phyloP scores from a whole-genome alignment of 257 asterid species.

The Capsicum chinense region DNA sequence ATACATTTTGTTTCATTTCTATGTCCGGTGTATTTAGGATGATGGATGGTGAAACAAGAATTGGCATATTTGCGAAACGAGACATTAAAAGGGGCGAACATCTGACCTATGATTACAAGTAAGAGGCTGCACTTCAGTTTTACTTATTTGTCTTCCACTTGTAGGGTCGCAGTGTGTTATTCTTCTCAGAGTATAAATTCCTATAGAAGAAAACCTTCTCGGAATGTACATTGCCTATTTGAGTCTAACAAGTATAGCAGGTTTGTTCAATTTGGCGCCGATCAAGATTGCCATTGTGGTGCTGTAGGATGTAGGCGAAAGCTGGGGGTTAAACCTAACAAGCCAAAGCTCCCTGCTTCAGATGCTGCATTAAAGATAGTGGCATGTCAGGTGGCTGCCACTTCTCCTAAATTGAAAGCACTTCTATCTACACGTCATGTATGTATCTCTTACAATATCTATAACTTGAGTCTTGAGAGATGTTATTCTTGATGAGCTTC shows the following conservation, averaged over 20 bases:
- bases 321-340: conserved; percentile 85
- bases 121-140: conserved; percentile 40
- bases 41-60: conserved; percentile 94
- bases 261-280: conserved; percentile 99
- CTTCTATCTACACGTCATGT: conserved; percentile 53
- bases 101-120: conserved; percentile 97
- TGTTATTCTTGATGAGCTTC: conserved; percentile 23
- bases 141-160: not conserved
- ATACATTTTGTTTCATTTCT: conserved; percentile 31
- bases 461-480: not conserved
- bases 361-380: conserved; percentile 74
- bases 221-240: conserved; percentile 26
- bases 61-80: conserved; percentile 91
- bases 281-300: conserved; percentile 97
- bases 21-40: conserved; percentile 54
- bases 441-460: conserved; percentile 27
- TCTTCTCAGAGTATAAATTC: conserved; percentile 16
- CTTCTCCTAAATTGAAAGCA: conserved; percentile 59
- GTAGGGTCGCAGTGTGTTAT: conserved; percentile 14
- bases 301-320: conserved; percentile 81
- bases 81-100: conserved; percentile 88
- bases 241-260: conserved; percentile 73
- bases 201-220: conserved; percentile 6
- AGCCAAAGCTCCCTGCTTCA: conserved; percentile 64
- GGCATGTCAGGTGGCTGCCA: conserved; percentile 69